Percentiles rank a stretch among this genome's conserved stretches.
phyloP scores from a whole-genome alignment of 768 basidiomycete species.

The Trametopsis cervina region DNA sequence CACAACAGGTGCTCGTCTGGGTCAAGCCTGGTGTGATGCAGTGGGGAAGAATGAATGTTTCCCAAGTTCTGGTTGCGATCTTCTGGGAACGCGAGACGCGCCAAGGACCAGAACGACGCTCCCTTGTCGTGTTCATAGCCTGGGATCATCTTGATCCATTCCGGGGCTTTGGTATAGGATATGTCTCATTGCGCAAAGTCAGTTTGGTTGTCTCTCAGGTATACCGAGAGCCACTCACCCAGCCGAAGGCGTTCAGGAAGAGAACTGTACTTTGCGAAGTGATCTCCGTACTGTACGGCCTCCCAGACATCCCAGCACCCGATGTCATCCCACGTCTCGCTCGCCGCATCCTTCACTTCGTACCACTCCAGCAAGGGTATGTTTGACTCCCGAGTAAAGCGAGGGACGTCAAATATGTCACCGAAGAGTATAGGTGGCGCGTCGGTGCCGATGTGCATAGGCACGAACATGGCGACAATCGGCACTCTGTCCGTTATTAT shows the following conservation, averaged over 20 bases:
- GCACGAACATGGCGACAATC: slow-evolving; percentile 33
- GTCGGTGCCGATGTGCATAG: slow-evolving; percentile 31
- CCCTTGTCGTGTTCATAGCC: slow-evolving; percentile 26
- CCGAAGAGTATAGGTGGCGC: slow-evolving; percentile 28
- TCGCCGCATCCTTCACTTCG: slow-evolving; percentile 32
- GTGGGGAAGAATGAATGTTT: slow-evolving; percentile 21
- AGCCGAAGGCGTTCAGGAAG: slow-evolving; percentile 23
- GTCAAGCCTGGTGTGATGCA: slow-evolving; percentile 18
- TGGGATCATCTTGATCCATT: slow-evolving; percentile 25
- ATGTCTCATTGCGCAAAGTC: slow-evolving; percentile 22
- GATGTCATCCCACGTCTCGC: slow-evolving; percentile 26
- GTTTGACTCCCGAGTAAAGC: slow-evolving; percentile 29
- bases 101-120: slow-evolving; percentile 27
- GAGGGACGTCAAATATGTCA: slow-evolving; percentile 37
- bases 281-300: slow-evolving; percentile 23
- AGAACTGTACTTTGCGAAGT: slow-evolving; percentile 20
- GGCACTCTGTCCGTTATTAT: slow-evolving; percentile 32
- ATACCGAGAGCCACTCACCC: slow-evolving; percentile 17
- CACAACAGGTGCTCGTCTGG: slow-evolving; percentile 36
- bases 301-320: slow-evolving; percentile 41
- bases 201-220: slow-evolving; percentile 1
- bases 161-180: slow-evolving; percentile 29
- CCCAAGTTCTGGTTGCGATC: slow-evolving; percentile 22
- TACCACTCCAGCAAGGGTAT: slow-evolving; percentile 34
- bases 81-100: slow-evolving; percentile 27